These are phyloP conservation scores for Flaveria brownii DNA, from an alignment of 129 eudicot species.

Conservation along the genomic window DNA sequence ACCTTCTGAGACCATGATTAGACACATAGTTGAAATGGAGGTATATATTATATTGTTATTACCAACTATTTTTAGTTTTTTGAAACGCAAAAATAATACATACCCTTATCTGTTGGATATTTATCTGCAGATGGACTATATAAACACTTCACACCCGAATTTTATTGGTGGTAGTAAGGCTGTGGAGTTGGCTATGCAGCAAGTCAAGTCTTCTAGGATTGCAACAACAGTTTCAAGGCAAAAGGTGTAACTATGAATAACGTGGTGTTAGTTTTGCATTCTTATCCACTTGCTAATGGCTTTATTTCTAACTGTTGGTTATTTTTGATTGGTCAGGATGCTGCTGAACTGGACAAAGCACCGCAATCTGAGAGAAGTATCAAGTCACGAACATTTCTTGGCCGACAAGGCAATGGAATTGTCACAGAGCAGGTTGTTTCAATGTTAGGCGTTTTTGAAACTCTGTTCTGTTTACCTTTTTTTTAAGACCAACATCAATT, in stretches of 20 bases:
- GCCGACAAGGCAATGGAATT: constrained; percentile 70
- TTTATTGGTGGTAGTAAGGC: constrained; percentile 98
- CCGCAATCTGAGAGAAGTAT: constrained; percentile 71
- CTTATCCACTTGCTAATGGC: not conserved
- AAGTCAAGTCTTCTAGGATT: constrained; percentile 55
- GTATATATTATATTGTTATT: constrained; percentile 36
- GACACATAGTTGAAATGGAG: constrained; percentile 98
- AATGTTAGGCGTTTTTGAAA: not conserved
- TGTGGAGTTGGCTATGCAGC: constrained; percentile 69
- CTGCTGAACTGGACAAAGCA: constrained; percentile 70
- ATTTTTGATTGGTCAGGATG: constrained; percentile 47
- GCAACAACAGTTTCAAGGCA: constrained; percentile 54
- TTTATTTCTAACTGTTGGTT: not conserved
- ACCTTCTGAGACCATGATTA: constrained; percentile 97
- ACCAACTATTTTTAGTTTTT: not conserved
- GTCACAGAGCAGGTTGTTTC: constrained; percentile 75
- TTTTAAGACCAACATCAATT: not conserved
- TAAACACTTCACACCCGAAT: constrained; percentile 95
- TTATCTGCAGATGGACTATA: constrained; percentile 80
- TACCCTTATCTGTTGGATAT: not conserved
- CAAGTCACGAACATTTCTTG: constrained; percentile 76
- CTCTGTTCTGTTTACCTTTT: not conserved
- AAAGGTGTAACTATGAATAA: constrained; percentile 43
- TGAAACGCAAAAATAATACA: not conserved
- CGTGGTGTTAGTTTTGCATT: constrained; percentile 11